These are phyloP conservation scores for Penicillium sp. DNA, from an alignment of 2,329 filamentous ascomycete genomes.

Conservation along the genomic window DNA sequence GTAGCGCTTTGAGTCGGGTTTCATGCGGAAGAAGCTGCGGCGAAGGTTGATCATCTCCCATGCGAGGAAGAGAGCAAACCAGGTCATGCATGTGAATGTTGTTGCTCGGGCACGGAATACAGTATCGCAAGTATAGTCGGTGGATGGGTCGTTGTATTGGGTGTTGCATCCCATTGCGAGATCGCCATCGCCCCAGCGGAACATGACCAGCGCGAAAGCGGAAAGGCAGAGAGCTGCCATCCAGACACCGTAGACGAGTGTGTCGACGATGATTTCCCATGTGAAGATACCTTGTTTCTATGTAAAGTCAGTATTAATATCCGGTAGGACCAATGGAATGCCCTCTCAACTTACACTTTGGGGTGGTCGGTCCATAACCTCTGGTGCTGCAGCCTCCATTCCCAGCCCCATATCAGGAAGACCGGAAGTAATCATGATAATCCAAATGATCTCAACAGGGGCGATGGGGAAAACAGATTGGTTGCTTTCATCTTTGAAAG, in stretches of 20 bases:
- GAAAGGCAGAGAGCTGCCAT: slow-evolving; percentile 72
- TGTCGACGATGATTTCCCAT: slow-evolving; percentile 75
- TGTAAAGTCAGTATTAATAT: slow-evolving; percentile 14
- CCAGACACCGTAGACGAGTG: slow-evolving; percentile 77
- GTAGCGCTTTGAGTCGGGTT: slow-evolving; percentile 63
- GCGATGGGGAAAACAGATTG: slow-evolving; percentile 85
- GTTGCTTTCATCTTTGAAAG: slow-evolving; percentile 72
- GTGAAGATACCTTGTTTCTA: slow-evolving; percentile 73
- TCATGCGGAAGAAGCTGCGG: slow-evolving; percentile 75
- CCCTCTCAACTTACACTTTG: slow-evolving; percentile 53
- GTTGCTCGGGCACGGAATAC: slow-evolving; percentile 75
- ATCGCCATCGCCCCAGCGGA: slow-evolving; percentile 63
- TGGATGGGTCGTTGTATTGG: slow-evolving; percentile 44
- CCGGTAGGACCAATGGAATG: background rate
- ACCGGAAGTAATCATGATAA: slow-evolving; percentile 90
- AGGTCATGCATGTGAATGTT: slow-evolving; percentile 74
- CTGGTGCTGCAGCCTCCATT: slow-evolving; percentile 73
- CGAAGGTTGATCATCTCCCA: slow-evolving; percentile 79
- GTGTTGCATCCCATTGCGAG: slow-evolving; percentile 67
- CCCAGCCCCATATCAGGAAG: slow-evolving; percentile 88
- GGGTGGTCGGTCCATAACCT: slow-evolving; percentile 80
- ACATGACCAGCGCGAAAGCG: slow-evolving; percentile 68
- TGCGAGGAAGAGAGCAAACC: slow-evolving; percentile 75
- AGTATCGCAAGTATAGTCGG: slow-evolving; percentile 56
- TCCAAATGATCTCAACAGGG: slow-evolving; percentile 87